Conservation (phyloP, 129 eudicot species). For the Silybum marianum region DNA sequence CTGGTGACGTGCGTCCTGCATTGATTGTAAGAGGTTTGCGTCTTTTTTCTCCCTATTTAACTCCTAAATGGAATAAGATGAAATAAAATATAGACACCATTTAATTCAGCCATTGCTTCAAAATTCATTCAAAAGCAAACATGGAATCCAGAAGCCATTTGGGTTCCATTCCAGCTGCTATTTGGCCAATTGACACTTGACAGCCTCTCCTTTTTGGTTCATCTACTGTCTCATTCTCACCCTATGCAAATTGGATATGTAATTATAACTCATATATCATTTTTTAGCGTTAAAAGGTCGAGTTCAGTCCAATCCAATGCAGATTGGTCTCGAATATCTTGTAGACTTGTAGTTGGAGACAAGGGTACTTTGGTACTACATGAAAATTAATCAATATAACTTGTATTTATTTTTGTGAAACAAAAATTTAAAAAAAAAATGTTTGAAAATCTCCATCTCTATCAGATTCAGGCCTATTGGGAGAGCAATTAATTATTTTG, state of each 20-base stretch:
- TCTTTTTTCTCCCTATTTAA: too few relatives aligned
- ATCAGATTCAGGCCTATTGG: not conserved
- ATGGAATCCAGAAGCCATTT: not conserved
- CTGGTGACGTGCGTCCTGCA: too few relatives aligned
- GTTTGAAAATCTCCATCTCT: not conserved
- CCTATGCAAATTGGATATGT: not conserved
- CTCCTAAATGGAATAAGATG: too few relatives aligned
- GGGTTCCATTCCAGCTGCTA: not conserved
- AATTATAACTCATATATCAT: too few relatives aligned
- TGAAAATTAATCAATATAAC: not conserved
- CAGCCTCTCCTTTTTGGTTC: not conserved
- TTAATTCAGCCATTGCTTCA: too few relatives aligned
- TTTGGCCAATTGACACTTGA: not conserved
- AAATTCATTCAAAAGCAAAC: too few relatives aligned
- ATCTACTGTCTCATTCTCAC: not conserved
- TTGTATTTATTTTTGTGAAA: too few relatives aligned
- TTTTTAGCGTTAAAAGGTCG: not conserved
- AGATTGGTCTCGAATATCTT: too few relatives aligned
- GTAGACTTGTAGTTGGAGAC: not conserved
- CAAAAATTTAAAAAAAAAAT: too few relatives aligned
- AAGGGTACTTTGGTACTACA: not conserved
- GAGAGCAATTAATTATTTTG: constrained; percentile 17
- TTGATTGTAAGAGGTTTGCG: too few relatives aligned
- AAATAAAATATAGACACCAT: too few relatives aligned
- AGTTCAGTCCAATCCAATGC: too few relatives aligned